Base-by-base conservation (phyloP, 352 stramenopile genomes). In the Phytophthora quininea region DNA sequence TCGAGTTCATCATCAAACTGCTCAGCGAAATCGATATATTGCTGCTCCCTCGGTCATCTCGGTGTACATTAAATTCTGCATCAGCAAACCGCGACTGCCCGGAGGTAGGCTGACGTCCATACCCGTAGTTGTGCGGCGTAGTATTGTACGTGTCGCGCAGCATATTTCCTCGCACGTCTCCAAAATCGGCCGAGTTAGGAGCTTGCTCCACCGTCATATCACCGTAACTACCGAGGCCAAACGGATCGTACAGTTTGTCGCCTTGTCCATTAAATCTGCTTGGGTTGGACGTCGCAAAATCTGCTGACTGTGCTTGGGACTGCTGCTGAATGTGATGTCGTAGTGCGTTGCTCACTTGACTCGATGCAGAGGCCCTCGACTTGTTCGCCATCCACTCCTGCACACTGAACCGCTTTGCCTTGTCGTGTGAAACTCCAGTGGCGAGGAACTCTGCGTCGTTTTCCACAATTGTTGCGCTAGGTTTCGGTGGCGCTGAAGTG, bases 331-430 rank as follows among this genome's bases (percentile, higher is more conserved):
- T 64, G 47, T 73, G 60, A 54, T 50, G 40, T 37, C 40, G 45
- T 30, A 78, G 51, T 3, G 46, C 56, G 15, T 65, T 63, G 59
- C 50, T 78, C 19, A 66, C 43, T 67, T 82, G 63, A 15, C 43
- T 73, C 3, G 72, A 67, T 2, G 47, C 55, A n/a, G 71, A 82
- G 3, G 50, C 31, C 2, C 77, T 80, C 6, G 73, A 74, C 48
- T 91, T 91, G 48, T 54, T 91, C 2, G 82, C 81, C 58, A 93
- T 90, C 82, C 84, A 91, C 53, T 93, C 81, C 48, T 93, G 78
- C 6, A 93, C 85, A 62, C 82, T 91, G 7, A 91, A 80, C 12
- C 66, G 74, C 38, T 71, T 82, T 0, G 72, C 81, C 43, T 86
- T 88, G 31, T 93, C 85, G 40, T 93, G 85, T 7, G 85, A 91